Evolutionary conservation across 371 early-diverging fungal species (phyloP).

Genomic region (Mucor racemosus): DNA sequence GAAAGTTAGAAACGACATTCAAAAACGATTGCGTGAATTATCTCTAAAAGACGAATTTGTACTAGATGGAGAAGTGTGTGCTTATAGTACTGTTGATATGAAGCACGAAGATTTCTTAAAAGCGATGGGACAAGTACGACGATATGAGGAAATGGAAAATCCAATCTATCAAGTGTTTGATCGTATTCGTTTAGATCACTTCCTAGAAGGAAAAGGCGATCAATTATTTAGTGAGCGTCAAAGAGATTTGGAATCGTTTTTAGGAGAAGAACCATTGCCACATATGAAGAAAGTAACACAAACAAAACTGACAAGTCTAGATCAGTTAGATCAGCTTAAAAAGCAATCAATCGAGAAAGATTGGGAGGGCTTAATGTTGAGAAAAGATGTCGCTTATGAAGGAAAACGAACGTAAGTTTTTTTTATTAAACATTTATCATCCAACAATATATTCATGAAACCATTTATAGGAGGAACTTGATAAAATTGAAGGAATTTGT

Average conservation of each 20-base stretch:
- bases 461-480: conserved; percentile 45
- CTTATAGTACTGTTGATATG: conserved; percentile 26
- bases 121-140: conserved; percentile 40
- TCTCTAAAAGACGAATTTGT: conserved; percentile 26
- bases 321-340: conserved; percentile 40
- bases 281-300: conserved; percentile 46
- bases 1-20: conserved; percentile 41
- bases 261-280: conserved; percentile 9
- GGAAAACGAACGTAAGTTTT: conserved; percentile 58
- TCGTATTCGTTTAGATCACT: conserved; percentile 41
- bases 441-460: neutral
- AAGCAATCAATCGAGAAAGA: conserved; percentile 34
- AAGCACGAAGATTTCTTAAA: conserved; percentile 37
- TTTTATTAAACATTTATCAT: too few relatives aligned
- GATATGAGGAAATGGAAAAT: conserved; percentile 34
- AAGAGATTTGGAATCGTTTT: conserved; percentile 21
- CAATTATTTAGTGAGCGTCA: conserved; percentile 41
- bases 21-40: conserved; percentile 17
- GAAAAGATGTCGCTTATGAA: conserved; percentile 56
- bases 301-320: conserved; percentile 23
- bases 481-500: conserved; percentile 64
- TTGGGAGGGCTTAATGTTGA: conserved; percentile 67
- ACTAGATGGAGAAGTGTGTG: conserved; percentile 66
- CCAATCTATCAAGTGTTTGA: conserved; percentile 65
- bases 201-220: conserved; percentile 35